Evolutionary conservation across 441 rosid species (phyloP).

Genomic region (Euphorbia celastroides): DNA sequence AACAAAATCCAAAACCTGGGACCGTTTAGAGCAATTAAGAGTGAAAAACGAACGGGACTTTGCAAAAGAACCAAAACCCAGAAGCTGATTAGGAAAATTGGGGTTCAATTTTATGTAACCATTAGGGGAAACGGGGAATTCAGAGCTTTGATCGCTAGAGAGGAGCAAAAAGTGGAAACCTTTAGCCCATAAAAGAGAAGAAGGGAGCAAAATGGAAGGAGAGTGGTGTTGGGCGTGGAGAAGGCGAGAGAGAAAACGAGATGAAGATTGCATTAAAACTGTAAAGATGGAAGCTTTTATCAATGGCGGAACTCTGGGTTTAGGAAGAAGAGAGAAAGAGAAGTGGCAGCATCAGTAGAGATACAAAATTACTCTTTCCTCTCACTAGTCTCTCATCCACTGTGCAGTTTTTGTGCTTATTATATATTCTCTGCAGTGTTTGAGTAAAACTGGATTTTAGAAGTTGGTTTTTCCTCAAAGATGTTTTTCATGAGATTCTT

Average conservation of each 20-base stretch:
- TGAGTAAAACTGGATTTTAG: no score
- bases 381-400: neutral
- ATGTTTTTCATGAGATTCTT: no score
- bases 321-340: neutral
- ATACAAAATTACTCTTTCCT: neutral
- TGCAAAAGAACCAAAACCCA: constrained; percentile 14
- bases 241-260: constrained; percentile 47
- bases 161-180: constrained; percentile 5
- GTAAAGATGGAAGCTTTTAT: neutral
- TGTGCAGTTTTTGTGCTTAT: neutral
- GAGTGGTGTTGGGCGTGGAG: constrained; percentile 31
- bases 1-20: constrained; percentile 34
- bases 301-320: neutral
- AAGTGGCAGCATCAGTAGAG: neutral
- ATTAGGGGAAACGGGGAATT: neutral
- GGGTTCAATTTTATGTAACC: neutral
- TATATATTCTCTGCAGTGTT: no score
- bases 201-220: constrained; percentile 15
- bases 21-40: constrained; percentile 21
- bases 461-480: no score
- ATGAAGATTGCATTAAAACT: constrained; percentile 45
- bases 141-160: neutral
- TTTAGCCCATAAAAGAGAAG: constrained; percentile 12
- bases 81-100: constrained; percentile 21
- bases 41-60: constrained; percentile 17